phyloP scores from a whole-genome alignment of 345 rosid species.

The Isatis tinctoria region DNA sequence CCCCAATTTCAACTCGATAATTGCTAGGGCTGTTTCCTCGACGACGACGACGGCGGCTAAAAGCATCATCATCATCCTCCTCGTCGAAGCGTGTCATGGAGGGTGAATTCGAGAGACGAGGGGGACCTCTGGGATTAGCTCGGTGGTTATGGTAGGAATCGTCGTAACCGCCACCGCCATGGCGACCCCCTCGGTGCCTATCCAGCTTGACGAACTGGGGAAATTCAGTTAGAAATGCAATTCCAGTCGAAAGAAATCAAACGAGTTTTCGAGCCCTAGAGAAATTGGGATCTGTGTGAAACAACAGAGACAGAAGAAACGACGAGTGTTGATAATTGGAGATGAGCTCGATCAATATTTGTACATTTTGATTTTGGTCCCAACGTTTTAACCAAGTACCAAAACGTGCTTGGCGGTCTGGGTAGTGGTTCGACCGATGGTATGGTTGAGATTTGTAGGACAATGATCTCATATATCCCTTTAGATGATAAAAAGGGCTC shows the following conservation, averaged over 20 bases:
- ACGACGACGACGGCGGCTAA: constrained; percentile 37
- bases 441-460: not conserved
- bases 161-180: constrained; percentile 36
- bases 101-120: constrained; percentile 44
- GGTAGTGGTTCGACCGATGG: not conserved
- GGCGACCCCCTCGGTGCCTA: constrained; percentile 72
- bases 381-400: not conserved
- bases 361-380: not conserved
- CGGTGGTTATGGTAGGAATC: constrained; percentile 39
- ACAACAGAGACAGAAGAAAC: not conserved
- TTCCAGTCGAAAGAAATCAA: constrained; percentile 3
- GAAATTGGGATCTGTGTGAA: constrained; percentile 4
- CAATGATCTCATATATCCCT: too few species aligned
- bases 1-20: constrained; percentile 40
- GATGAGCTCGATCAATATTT: not conserved
- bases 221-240: not conserved
- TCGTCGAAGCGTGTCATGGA: constrained; percentile 33
- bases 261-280: constrained; percentile 25
- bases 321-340: not conserved
- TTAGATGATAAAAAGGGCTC: too few species aligned
- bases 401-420: not conserved
- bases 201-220: constrained; percentile 49
- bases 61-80: constrained; percentile 37
- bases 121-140: constrained; percentile 41
- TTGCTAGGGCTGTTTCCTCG: constrained; percentile 66